Evolutionary conservation across 257 asterid genomes (phyloP).

Genomic region (Lavandula angustifolia): DNA sequence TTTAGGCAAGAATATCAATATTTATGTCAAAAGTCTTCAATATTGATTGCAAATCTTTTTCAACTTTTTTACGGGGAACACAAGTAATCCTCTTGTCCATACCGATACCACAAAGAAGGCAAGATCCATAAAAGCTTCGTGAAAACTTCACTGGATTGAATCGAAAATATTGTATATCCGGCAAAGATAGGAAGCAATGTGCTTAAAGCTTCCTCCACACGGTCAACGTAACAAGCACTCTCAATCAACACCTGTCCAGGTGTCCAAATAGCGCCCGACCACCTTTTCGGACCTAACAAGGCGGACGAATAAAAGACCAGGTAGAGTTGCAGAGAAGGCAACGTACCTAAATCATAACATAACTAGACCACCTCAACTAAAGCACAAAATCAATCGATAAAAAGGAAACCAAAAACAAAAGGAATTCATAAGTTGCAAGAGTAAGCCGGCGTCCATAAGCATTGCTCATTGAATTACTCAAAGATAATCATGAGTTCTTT

Average conservation of each 20-base stretch:
- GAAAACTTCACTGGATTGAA: conserved; percentile 77
- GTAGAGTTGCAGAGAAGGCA: conserved; percentile 9
- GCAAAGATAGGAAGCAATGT: conserved; percentile 96
- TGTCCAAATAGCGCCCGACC: conserved; percentile 99
- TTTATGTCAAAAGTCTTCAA: not conserved
- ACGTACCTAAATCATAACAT: conserved; percentile 25
- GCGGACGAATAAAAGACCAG: conserved; percentile 16
- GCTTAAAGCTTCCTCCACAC: conserved; percentile 95
- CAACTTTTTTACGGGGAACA: not conserved
- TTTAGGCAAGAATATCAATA: not conserved
- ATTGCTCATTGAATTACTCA: not conserved
- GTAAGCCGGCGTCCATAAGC: conserved; percentile 5
- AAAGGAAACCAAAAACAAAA: not conserved
- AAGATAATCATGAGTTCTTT: not conserved
- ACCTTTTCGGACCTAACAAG: conserved; percentile 78
- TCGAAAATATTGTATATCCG: conserved; percentile 88
- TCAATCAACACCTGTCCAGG: conserved; percentile 98
- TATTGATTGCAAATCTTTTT: not conserved
- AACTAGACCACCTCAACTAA: conserved; percentile 19
- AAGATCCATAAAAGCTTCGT: conserved; percentile 22
- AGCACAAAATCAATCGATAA: conserved; percentile 2
- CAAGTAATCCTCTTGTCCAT: not conserved
- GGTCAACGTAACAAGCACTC: conserved; percentile 98
- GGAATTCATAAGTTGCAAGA: not conserved
- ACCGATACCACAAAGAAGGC: conserved; percentile 1